Evolutionary conservation across 495 filamentous ascomycete species (phyloP), one percentile per base, ranked within the genome.

Genomic region (Lasiosphaeris hirsuta): DNA sequence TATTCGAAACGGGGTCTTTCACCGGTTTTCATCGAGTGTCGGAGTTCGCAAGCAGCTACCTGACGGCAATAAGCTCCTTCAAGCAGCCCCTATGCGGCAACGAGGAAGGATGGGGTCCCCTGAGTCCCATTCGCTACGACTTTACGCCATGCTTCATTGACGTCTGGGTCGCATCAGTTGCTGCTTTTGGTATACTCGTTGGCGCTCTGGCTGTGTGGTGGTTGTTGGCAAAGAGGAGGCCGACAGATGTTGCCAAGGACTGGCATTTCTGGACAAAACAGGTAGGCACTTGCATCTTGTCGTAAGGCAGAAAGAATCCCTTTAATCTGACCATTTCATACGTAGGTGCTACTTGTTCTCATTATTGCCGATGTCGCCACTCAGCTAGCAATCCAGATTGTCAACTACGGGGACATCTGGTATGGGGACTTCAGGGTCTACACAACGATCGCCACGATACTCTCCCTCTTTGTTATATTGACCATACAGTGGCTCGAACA

Each of bases 101-200:
- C 74, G 73, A 76, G 36, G 92, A 97, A 72, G 95, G 95, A 67
- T 99, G 94, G 94, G 95, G 95, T 10, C 95, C 95, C 14, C 56
- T 99, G 63, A 94, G 90, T 70, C 83, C 84, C 15, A 78, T 81
- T 54, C 77, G 92, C 60, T 96, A 88, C 70, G 92, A 97, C 70
- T 89, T 99, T 71, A 97, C 95, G 38, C 92, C 95, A 55, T 99
- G 95, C 74, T 97, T 97, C 69, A 80, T 96, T 48, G 95, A 97
- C 69, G 80, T 92, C 9, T 89, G 86, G 76, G 82, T 97, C 54
- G 84, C 86, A 33, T 66, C 79, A 5, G 86, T 96, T 15, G 92
- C 90, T 9, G 77, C 81, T 4, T 91, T 83, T 72, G 90, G 94
- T 10, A 77, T 96, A 23, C 36, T 96, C 13, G 76, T 84, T 54